Evolutionary conservation across 2,329 filamentous ascomycete species (phyloP), one percentile per base, ranked within the genome.

Genomic region (Ophiocordyceps camponoti-floridani): DNA sequence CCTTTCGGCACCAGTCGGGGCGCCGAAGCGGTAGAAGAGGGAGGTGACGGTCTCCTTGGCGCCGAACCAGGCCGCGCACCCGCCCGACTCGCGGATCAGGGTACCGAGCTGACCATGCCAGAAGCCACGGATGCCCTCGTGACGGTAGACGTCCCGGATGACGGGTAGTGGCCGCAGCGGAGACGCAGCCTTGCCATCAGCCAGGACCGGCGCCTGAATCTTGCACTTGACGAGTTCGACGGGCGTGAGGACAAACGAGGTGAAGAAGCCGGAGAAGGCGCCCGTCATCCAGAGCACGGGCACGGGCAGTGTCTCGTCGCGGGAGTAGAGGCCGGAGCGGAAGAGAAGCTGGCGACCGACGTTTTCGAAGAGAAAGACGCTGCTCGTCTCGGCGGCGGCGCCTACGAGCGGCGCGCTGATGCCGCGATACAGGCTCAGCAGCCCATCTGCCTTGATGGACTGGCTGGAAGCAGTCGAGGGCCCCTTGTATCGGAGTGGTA

Each of bases 221-320:
- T 91, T 93, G 73, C 91, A 98, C 65, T 98, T 98, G 58, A 98
- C 84, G 44, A 98, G 75, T 65, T 98, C 91, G 52, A 98, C 86
- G 0, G 91, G 91, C 0, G 91, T 98, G 49, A 98, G 75, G 30
- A 94, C 77, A 42, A 95, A 72, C 0, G 86, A 94, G 0, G 91
- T 94, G 55, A 94, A 83, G 37, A 84, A 82, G 31, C 91, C 91
- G 1, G 88, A 82, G 47, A 85, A 81, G 43, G 84, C 89, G 42
- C 91, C 91, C 16, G 86, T 93, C 44, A 78, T 65, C 59, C 85
- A 75, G 14, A 96, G 70, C 1, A 79, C 81, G 1, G 73, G 64
- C n/a, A 95, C 73, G 0, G 87, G 80, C 1, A 96, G 66, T 0
- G 76, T 70, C 44, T 75, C 65, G 40, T 74, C 70, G 16, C 65